Evolutionary conservation across 306 rosid genomes (phyloP).

Genomic region (Cicer yamashitae): DNA sequence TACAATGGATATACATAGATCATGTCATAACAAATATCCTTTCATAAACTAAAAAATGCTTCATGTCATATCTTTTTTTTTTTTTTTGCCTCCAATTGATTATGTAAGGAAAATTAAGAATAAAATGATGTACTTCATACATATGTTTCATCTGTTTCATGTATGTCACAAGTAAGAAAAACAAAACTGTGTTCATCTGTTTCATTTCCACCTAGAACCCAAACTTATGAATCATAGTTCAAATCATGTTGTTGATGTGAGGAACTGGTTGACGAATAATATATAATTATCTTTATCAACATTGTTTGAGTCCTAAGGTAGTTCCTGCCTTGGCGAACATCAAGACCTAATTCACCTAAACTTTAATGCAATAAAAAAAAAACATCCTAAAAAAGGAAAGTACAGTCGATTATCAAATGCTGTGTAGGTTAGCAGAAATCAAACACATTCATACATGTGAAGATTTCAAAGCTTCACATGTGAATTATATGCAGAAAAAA

Average conservation of each 20-base stretch:
- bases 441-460: slow-evolving; percentile 34
- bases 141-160: background rate
- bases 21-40: background rate
- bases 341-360: background rate
- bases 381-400: slow-evolving; percentile 18
- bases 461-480: slow-evolving; percentile 12
- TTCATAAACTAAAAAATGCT: background rate
- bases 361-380: background rate
- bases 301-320: background rate
- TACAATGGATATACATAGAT: slow-evolving; percentile 12
- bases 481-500: background rate
- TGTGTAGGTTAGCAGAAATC: slow-evolving; percentile 3
- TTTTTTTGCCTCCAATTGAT: background rate
- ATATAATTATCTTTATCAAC: background rate
- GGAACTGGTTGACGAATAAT: background rate
- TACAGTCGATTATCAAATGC: background rate
- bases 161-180: background rate
- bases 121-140: background rate
- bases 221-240: background rate
- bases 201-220: background rate
- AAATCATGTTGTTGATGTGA: background rate
- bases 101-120: background rate
- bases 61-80: background rate
- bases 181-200: slow-evolving; percentile 9
- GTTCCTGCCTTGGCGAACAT: background rate